Percentiles rank a stretch among this genome's conserved stretches.
Conservation (phyloP, 306 rosid genomes). For the Castanea crenata region DNA sequence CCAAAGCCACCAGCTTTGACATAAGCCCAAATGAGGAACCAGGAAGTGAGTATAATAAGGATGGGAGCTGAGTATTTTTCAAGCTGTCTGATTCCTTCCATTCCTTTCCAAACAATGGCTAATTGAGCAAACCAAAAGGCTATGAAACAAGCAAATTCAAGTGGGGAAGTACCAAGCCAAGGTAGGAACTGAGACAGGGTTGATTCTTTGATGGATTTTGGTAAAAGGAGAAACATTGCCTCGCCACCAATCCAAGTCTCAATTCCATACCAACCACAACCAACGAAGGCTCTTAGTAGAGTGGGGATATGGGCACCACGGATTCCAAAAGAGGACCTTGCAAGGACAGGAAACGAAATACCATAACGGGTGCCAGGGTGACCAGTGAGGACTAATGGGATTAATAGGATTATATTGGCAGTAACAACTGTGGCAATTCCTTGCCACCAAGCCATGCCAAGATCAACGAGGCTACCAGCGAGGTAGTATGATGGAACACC, state of each 20-base stretch:
- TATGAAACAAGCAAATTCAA: slow-evolving; percentile 68
- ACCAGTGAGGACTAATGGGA: slow-evolving; percentile 69
- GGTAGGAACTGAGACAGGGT: slow-evolving; percentile 34
- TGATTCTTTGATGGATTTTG: slow-evolving; percentile 42
- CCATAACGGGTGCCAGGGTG: slow-evolving; percentile 85
- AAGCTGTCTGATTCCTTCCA: slow-evolving; percentile 75
- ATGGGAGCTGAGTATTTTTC: slow-evolving; percentile 91
- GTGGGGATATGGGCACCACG: slow-evolving; percentile 86
- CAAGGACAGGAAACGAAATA: slow-evolving; percentile 80
- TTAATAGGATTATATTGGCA: slow-evolving; percentile 55
- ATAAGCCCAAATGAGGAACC: slow-evolving; percentile 66
- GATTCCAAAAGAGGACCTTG: slow-evolving; percentile 80
- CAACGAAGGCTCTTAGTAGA: slow-evolving; percentile 70
- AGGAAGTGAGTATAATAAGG: slow-evolving; percentile 54
- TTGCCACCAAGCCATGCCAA: slow-evolving; percentile 99
- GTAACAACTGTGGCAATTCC: slow-evolving; percentile 75
- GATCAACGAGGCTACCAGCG: slow-evolving; percentile 86
- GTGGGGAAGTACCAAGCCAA: slow-evolving; percentile 86
- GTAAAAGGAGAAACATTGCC: slow-evolving; percentile 76
- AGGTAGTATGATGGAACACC: slow-evolving; percentile 89
- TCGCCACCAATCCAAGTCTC: slow-evolving; percentile 97
- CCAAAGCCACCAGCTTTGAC: slow-evolving; percentile 69
- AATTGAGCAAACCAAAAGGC: slow-evolving; percentile 69
- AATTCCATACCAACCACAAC: slow-evolving; percentile 99
- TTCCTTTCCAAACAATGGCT: slow-evolving; percentile 67